Base-by-base conservation (phyloP, 73 alveolate species). In the Paramecium biaurelia region DNA sequence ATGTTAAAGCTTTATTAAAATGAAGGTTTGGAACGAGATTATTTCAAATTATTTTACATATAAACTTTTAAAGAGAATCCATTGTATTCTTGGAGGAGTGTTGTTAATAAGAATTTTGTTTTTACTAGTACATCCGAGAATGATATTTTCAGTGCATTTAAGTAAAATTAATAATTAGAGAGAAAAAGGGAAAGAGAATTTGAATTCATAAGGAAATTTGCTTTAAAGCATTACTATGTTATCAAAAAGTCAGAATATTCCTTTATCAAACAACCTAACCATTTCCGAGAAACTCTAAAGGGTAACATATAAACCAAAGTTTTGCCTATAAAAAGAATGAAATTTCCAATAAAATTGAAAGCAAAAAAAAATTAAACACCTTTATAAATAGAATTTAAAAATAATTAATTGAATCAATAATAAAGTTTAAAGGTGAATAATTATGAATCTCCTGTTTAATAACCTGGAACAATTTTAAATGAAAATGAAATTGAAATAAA, bases 121-220 rank as follows among this genome's bases (percentile, higher is more conserved):
- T 79, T 38, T 45, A 30, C 18, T 9, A 79, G 90, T 21, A 43
- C 90, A 20, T 79, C 90, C 2, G 90, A 79, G 7, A 18, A 20
- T 2, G 90, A 79, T 79, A 47, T 79, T 12, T 43, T 79, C 30
- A 9, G 53, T 20, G 45, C 12, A 1, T 20, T 2, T n/a, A 43
- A 41, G 7, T 38, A 79, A 18, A 23, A 79, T 12, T 8, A 45
- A 45, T 24, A 41, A 79, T 38, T 23, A 47, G 30, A 24, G 15
- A 24, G 12, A 18, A 79, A 24, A 14, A 38, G 89, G 21, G 41
- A 76, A 23, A 79, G 90, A 45, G 90, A 79, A 26, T 79, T 79
- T 30, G 90, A 79, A 79, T 79, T 79, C 5, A 41, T 79, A 8
- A 79, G 90, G 10, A 7, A 45, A 79, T 30, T 43, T 32, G 74